phyloP scores from a whole-genome alignment of 345 rosid genomes.

The rapeseed (Brassica napus) region Da-Ae NC_063446.1:5347501-5348000 shows the following conservation, averaged over 20 bases:
- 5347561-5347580: constrained; percentile 62
- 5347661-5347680: constrained; percentile 84
- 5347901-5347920: constrained; percentile 59
- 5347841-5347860: not conserved
- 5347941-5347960: constrained; percentile 54
- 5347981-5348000: constrained; percentile 94
- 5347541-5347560: constrained; percentile 59
- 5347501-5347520: constrained; percentile 69
- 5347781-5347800: constrained; percentile 97
- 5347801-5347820: constrained; percentile 46
- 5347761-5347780: constrained; percentile 68
- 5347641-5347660: constrained; percentile 73
- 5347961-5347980: constrained; percentile 61
- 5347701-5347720: constrained; percentile 88
- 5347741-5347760: constrained; percentile 52
- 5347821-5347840: constrained; percentile 8
- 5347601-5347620: constrained; percentile 79
- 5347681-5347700: constrained; percentile 69
- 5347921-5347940: constrained; percentile 77
- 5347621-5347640: constrained; percentile 64
- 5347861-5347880: not conserved
- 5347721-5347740: constrained; percentile 84
- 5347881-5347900: constrained; percentile 70
- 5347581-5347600: constrained; percentile 58
- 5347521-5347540: constrained; percentile 93